A percentile compares a stretch with the other conserved stretches of the same genome.
phyloP scores from a whole-genome alignment of 805 yeast genomes.

The Lipomyces sp. region DNA sequence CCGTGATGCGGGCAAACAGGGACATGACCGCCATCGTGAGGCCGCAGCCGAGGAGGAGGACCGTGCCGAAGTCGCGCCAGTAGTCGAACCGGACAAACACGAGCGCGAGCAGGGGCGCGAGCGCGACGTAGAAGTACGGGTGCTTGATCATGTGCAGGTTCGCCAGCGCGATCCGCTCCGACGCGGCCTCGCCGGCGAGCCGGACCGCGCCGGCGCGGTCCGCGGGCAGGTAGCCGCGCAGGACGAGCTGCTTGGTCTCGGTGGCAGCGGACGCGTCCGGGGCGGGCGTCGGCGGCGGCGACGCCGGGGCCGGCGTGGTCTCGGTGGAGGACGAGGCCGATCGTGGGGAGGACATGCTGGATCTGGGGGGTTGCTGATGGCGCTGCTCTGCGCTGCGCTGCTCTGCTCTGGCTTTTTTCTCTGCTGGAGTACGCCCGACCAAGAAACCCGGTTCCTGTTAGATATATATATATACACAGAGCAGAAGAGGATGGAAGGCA shows the following conservation, averaged over 20 bases:
- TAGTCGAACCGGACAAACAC: conserved; percentile 10
- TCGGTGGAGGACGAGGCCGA: background rate
- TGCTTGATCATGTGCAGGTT: conserved; percentile 19
- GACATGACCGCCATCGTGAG: conserved; percentile 24
- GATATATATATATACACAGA: no score
- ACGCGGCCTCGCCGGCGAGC: conserved; percentile 20
- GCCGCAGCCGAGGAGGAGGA: conserved; percentile 18
- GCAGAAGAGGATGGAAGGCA: no score
- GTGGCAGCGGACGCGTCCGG: background rate
- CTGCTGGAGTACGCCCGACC: no score
- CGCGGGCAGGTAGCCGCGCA: conserved; percentile 11
- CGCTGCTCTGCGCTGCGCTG: no score
- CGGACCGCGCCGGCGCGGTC: conserved; percentile 12
- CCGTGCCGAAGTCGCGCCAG: conserved; percentile 17
- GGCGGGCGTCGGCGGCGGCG: background rate
- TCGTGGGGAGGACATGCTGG: no score
- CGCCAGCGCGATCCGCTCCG: conserved; percentile 23
- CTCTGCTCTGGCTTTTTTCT: no score
- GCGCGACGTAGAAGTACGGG: conserved; percentile 15
- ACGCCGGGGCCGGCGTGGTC: background rate
- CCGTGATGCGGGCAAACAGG: conserved; percentile 26
- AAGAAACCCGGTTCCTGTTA: no score
- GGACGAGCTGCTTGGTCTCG: conserved; percentile 8
- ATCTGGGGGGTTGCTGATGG: no score
- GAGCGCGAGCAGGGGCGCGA: conserved; percentile 18